A percentile compares a stretch with the other conserved stretches of the same genome.
These are phyloP conservation scores for Populus hybrid DNA, from an alignment of 441 rosid genomes.

Conservation along the genomic window DNA sequence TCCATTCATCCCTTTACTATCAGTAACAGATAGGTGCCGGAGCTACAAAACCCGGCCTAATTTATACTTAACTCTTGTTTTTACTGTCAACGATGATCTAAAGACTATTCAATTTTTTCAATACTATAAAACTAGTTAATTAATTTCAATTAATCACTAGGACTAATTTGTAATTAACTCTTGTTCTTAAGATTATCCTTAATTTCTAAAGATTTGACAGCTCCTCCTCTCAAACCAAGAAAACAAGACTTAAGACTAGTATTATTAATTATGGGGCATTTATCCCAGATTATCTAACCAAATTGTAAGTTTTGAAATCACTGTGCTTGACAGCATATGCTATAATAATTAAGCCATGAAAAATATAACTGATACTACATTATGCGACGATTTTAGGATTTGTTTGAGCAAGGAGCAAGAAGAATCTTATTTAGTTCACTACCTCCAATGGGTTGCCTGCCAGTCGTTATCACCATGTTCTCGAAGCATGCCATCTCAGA, in stretches of 20 bases:
- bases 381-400: constrained; percentile 30
- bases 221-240: background rate
- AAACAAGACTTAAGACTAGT: background rate
- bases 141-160: background rate
- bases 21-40: too few relatives aligned
- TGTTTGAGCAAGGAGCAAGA: constrained; percentile 64
- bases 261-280: too few relatives aligned
- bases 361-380: background rate
- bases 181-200: background rate
- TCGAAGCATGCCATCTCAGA: constrained; percentile 34
- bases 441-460: constrained; percentile 85
- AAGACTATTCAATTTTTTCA: too few relatives aligned
- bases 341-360: background rate
- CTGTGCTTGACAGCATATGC: background rate
- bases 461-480: constrained; percentile 56
- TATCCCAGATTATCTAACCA: too few relatives aligned
- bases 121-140: background rate
- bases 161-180: background rate
- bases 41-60: background rate
- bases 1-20: too few relatives aligned
- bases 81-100: too few relatives aligned
- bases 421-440: constrained; percentile 39
- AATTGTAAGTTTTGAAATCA: background rate
- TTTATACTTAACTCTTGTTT: background rate
- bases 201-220: background rate